These are phyloP conservation scores for Zygnema cylindricum DNA, from an alignment of 139 green algal genomes.

Conservation along the genomic window DNA sequence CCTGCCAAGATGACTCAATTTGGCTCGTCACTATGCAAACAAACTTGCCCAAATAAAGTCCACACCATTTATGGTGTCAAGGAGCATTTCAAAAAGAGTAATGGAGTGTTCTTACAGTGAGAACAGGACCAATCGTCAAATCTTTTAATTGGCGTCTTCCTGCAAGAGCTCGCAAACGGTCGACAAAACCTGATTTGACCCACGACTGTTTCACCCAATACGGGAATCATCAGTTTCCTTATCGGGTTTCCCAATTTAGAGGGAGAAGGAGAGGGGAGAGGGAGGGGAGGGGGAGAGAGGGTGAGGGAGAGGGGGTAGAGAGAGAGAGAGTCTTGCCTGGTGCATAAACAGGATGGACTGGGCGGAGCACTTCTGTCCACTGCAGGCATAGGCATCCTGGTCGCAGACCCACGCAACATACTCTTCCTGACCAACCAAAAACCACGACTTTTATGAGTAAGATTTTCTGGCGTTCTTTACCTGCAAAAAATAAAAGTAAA, in stretches of 20 bases:
- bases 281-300: background rate
- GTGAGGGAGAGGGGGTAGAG: slow-evolving; percentile 4
- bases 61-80: too few relatives aligned
- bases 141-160: slow-evolving; percentile 77
- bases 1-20: too few relatives aligned
- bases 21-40: too few relatives aligned
- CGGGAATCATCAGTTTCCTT: background rate
- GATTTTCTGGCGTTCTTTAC: background rate
- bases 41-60: too few relatives aligned
- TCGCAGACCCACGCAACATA: slow-evolving; percentile 95
- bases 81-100: too few relatives aligned
- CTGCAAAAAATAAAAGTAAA: background rate
- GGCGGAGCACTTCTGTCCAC: slow-evolving; percentile 96
- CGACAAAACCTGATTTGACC: slow-evolving; percentile 74
- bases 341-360: slow-evolving; percentile 96
- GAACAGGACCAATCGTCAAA: slow-evolving; percentile 90
- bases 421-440: slow-evolving; percentile 67
- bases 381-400: slow-evolving; percentile 96
- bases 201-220: slow-evolving; percentile 58
- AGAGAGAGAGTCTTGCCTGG: slow-evolving; percentile 52
- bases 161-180: slow-evolving; percentile 73
- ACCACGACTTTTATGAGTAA: background rate
- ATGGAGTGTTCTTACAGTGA: slow-evolving; percentile 66
- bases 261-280: background rate
- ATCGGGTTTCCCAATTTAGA: too few relatives aligned